Conservation (phyloP, 73 alveolate genomes). For the Breviolum minutum region DNA sequence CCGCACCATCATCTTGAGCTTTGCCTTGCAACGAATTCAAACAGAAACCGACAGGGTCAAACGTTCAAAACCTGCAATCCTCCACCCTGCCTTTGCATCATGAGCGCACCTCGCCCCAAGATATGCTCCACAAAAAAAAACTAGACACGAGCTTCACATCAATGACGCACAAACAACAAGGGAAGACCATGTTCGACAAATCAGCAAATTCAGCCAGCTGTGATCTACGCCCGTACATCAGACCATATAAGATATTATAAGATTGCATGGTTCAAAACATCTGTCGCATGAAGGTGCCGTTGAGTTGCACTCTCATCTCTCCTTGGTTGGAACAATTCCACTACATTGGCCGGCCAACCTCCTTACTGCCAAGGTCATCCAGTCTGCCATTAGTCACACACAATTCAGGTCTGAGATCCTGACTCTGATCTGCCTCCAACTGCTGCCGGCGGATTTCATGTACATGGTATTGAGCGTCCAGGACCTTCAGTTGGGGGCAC, state of each 20-base stretch:
- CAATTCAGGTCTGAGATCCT: not conserved
- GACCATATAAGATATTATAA: too few species aligned
- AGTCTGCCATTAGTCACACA: not conserved
- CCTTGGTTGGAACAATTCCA: not conserved
- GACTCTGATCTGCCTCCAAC: constrained; percentile 33
- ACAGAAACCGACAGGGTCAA: too few species aligned
- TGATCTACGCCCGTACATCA: too few species aligned
- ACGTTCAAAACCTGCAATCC: not conserved
- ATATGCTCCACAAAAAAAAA: too few species aligned
- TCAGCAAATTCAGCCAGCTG: too few species aligned
- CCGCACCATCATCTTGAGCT: constrained; percentile 46
- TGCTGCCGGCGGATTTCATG: constrained; percentile 21
- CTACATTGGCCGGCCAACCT: not conserved
- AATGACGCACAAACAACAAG: not conserved
- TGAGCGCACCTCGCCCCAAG: constrained; percentile 51
- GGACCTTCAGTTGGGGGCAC: not conserved
- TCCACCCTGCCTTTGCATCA: constrained; percentile 51
- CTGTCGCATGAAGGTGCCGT: not conserved
- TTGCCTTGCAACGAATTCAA: constrained; percentile 17
- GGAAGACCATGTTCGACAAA: not conserved
- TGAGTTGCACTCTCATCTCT: constrained; percentile 18
- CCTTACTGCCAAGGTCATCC: not conserved
- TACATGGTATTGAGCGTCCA: constrained; percentile 34
- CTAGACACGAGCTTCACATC: too few species aligned
- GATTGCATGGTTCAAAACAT: too few species aligned